Evolutionary conservation across 1,284 basidiomycete species (phyloP), one percentile per base, ranked within the genome.

Genomic region (Microbotryum lychnidis-dioicae): DNA sequence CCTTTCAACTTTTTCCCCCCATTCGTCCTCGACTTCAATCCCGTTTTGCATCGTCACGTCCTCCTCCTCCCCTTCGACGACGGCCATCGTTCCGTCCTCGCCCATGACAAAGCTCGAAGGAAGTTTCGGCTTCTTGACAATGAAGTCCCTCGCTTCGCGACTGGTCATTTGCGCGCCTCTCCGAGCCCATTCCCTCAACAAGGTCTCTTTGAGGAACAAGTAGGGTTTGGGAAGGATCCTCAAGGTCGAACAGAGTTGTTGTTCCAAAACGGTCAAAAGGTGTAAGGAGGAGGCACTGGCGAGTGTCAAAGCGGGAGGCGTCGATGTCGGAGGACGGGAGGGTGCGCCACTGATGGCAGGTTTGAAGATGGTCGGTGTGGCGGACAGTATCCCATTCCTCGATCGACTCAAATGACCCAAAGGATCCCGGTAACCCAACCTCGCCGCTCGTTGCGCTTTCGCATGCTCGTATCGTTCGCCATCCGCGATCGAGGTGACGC

Each of bases 151-250:
- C 42, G 59, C 65, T 12, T 66, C 62, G 25, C 33, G 10, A 2
- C 33, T 20, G 8, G 52, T 49, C 63, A 64, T 64, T 14, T 27
- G 18, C 5, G 91, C 91, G 37, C 87, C 86, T 60, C 89, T 81
- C n/a, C 90, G 81, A 8, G 89, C 88, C 72, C 91, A 93, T 76
- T 96, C 92, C 44, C 90, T 83, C 27, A 96, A 84, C 50, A 94
- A 82, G 9, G 87, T 87, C 76, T 94, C 90, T 74, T 96, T 96
- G 77, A 96, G 88, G 61, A 87, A 83, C 52, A 96, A 83, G 75
- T 93, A 97, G 2, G 91, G 89, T 71, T 90, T 89, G 0, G 92
- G 92, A 46, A 94, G 80, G 62, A 96, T 91, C 6, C 90, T 86
- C 20, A 96, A 80, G 58, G 83, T 81, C 4, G 89, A 88, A 75